Evolutionary conservation across 2,329 filamentous ascomycete genomes (phyloP).

Genomic region (Byssothecium circinans): DNA sequence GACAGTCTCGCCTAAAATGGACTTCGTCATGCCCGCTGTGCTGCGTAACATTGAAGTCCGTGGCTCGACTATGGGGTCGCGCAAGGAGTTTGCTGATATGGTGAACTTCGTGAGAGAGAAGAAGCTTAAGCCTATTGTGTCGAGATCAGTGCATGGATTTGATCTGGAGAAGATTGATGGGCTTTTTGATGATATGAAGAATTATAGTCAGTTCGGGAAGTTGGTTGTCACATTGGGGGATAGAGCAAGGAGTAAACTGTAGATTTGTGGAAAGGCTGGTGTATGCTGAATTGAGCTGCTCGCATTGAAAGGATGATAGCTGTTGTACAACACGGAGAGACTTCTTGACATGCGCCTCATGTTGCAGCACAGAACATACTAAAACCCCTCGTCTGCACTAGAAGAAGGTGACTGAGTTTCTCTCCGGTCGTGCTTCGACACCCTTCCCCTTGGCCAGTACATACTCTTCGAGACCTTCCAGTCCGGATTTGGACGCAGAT

Average conservation of each 20-base stretch:
- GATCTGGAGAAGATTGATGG: conserved; percentile 76
- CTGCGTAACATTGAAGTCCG: conserved; percentile 84
- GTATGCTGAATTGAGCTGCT: no score
- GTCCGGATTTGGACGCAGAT: background rate
- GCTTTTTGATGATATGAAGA: conserved; percentile 86
- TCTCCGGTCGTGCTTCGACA: background rate
- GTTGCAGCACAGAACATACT: no score
- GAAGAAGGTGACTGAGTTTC: background rate
- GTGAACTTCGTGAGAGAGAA: conserved; percentile 75
- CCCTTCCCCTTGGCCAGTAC: background rate
- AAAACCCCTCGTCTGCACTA: background rate
- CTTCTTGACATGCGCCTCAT: no score
- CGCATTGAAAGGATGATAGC: no score
- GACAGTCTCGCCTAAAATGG: conserved; percentile 83
- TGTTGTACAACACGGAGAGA: no score
- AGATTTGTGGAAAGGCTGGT: background rate
- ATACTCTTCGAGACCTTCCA: background rate
- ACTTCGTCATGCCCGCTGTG: conserved; percentile 80
- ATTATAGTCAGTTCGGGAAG: conserved; percentile 87
- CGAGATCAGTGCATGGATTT: conserved; percentile 70
- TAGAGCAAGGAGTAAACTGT: conserved; percentile 35
- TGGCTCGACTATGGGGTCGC: conserved; percentile 88
- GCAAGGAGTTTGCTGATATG: conserved; percentile 90
- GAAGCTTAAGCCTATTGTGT: conserved; percentile 76
- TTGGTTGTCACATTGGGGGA: conserved; percentile 65